Conservation (phyloP, 1,284 basidiomycete species). For the Coriolopsis trogii region DNA sequence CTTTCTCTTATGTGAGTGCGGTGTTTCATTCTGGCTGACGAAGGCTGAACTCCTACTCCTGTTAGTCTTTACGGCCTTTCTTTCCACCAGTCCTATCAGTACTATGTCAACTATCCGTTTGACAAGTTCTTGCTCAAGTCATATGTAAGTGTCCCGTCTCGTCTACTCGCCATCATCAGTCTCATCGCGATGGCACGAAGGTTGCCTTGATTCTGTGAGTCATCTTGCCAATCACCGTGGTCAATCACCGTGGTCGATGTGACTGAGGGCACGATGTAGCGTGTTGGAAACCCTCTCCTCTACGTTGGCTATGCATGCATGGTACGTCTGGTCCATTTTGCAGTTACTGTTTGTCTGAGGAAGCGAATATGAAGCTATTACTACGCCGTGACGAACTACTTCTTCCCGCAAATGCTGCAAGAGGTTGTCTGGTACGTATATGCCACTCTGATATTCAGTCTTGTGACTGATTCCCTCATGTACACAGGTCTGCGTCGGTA, state of each 20-base stretch:
- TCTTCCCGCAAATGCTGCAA: not conserved
- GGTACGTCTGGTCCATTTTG: not conserved
- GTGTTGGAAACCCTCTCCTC: not conserved
- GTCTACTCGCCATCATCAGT: not conserved
- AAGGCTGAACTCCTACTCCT: too few relatives aligned
- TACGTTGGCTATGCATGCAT: not conserved
- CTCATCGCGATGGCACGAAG: not conserved
- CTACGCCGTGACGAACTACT: slow-evolving; percentile 3
- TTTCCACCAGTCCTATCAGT: slow-evolving; percentile 3
- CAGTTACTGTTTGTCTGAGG: not conserved
- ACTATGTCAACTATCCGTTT: slow-evolving; percentile 4
- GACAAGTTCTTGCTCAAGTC: slow-evolving; percentile 4
- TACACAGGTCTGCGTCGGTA: slow-evolving; percentile 1
- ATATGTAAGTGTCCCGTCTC: not conserved
- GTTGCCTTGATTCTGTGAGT: slow-evolving; percentile 1
- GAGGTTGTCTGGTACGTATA: not conserved
- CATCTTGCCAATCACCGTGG: too few relatives aligned
- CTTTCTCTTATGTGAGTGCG: too few relatives aligned
- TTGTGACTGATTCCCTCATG: too few relatives aligned
- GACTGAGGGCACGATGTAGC: too few relatives aligned
- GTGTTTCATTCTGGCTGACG: too few relatives aligned
- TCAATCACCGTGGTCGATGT: too few relatives aligned
- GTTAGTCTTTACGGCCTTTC: slow-evolving; percentile 4
- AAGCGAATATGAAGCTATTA: not conserved
- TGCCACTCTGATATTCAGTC: not conserved